Evolutionary conservation across 768 basidiomycete species (phyloP), one percentile per base, ranked within the genome.

Genomic region (Trametes cinnabarina): DNA sequence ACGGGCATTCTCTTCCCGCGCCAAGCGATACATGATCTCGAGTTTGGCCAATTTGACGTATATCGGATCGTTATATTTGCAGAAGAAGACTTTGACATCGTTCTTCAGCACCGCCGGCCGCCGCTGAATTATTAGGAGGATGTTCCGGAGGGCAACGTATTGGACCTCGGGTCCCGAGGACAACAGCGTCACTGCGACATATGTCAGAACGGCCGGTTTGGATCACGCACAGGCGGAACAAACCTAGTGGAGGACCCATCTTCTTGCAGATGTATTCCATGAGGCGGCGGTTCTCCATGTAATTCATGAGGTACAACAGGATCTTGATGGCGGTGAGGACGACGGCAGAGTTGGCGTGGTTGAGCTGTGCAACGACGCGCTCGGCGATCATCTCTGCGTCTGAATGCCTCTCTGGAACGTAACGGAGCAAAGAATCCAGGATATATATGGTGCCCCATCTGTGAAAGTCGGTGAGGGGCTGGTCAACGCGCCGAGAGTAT

Each of bases 361-460:
- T 93, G 25, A 99, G 77, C 65, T 98, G 90, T 46, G 94, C 82
- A 44, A 94, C 85, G 62, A 99, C 90, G 30, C 96, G 88, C 71
- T 99, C 97, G n/a, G 91, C 94, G 76, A 98, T 87, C 34, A 90
- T 77, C 72, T 97, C 93, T 10, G 97, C 97, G 68, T 99, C 97
- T 19, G 83, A 76, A 57, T 91, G 83, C 52, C 81, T 78, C 64
- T 94, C 88, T 4, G 97, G 97, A n/a, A 97, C 91, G 70, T 90
- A 98, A 37, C 94, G 91, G 54, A 99, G 73, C 28, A 99, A 73
- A 1, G 92, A 92, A 71, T 99, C 97, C 40, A 99, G 79, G 63
- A 99, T 98, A 69, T 98, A 99, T 51, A 98, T 94, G 72, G 98
- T 95, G 0, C 96, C 96, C 97, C 97, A 99, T 72, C 96, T 99